phyloP scores from a whole-genome alignment of 805 yeast genomes.

The Candida hungchunana region DNA sequence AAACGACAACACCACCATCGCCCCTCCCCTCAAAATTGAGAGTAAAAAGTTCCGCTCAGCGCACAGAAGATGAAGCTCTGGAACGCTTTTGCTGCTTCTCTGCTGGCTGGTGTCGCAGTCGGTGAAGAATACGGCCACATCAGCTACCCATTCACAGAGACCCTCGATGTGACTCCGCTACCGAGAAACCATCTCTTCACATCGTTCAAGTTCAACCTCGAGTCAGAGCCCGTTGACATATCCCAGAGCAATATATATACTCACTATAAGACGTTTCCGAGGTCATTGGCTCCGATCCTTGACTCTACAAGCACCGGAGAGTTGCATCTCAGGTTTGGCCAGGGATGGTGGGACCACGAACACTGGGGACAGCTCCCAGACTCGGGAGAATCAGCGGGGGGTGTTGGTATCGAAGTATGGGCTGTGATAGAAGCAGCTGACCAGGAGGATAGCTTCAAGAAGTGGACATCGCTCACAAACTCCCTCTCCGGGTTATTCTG shows the following conservation, averaged over 20 bases:
- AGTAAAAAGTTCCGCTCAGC: no score
- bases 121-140: no score
- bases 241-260: slow-evolving; percentile 22
- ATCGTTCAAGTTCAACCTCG: slow-evolving; percentile 63
- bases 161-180: slow-evolving; percentile 60
- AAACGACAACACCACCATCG: no score
- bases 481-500: slow-evolving; percentile 88
- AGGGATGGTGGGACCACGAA: slow-evolving; percentile 93
- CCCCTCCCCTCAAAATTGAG: no score
- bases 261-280: slow-evolving; percentile 73
- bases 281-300: slow-evolving; percentile 73
- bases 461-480: slow-evolving; percentile 72
- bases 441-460: slow-evolving; percentile 48
- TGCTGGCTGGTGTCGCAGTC: no score
- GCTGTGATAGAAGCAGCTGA: slow-evolving; percentile 68
- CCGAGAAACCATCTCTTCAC: slow-evolving; percentile 68
- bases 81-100: no score
- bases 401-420: slow-evolving; percentile 94
- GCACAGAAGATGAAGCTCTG: no score
- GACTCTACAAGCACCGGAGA: slow-evolving; percentile 64
- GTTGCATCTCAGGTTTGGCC: slow-evolving; percentile 80
- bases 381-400: slow-evolving; percentile 74
- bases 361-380: slow-evolving; percentile 80
- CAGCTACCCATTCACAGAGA: slow-evolving; percentile 58
- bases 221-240: slow-evolving; percentile 42